Conservation (phyloP, 2,329 filamentous ascomycete species). For the Eutypa lata region DNA sequence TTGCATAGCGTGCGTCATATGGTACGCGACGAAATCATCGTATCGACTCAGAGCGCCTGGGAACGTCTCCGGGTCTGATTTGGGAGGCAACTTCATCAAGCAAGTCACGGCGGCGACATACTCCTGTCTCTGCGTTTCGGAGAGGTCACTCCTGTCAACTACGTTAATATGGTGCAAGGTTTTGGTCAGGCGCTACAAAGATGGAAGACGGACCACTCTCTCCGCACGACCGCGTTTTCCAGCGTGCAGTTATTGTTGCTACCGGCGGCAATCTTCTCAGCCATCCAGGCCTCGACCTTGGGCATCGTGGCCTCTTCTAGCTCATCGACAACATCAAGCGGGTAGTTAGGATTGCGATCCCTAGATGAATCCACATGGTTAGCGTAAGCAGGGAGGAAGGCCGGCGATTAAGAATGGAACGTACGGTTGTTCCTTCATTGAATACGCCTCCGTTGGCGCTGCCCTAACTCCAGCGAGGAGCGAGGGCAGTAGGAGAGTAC, state of each 20-base stretch:
- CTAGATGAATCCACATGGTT: slow-evolving; percentile 7
- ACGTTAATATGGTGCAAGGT: slow-evolving; percentile 3
- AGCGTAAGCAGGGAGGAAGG: slow-evolving; percentile 1
- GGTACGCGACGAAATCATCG: slow-evolving; percentile 28
- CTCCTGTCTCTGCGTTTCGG: slow-evolving; percentile 22
- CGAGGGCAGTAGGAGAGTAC: slow-evolving; percentile 19
- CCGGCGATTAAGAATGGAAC: neutral
- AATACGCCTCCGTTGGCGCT: slow-evolving; percentile 11
- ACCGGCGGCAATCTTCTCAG: slow-evolving; percentile 17
- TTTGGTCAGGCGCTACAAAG: neutral
- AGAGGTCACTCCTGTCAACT: slow-evolving; percentile 26
- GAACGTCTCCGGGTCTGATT: slow-evolving; percentile 17
- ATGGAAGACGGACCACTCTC: slow-evolving; percentile 23
- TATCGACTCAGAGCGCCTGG: slow-evolving; percentile 28
- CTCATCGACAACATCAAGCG: slow-evolving; percentile 27
- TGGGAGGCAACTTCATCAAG: slow-evolving; percentile 24
- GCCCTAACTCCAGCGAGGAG: slow-evolving; percentile 20
- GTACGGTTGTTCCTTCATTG: slow-evolving; percentile 20
- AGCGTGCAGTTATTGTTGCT: slow-evolving; percentile 26
- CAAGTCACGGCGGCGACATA: slow-evolving; percentile 27
- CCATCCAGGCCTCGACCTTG: slow-evolving; percentile 23
- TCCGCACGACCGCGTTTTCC: slow-evolving; percentile 23
- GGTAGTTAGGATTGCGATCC: slow-evolving; percentile 24
- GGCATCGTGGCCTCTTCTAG: slow-evolving; percentile 25
- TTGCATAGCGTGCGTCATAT: slow-evolving; percentile 27